These are phyloP conservation scores for Colletotrichum sojae DNA, from an alignment of 2,329 filamentous ascomycete genomes.

Conservation along the genomic window DNA sequence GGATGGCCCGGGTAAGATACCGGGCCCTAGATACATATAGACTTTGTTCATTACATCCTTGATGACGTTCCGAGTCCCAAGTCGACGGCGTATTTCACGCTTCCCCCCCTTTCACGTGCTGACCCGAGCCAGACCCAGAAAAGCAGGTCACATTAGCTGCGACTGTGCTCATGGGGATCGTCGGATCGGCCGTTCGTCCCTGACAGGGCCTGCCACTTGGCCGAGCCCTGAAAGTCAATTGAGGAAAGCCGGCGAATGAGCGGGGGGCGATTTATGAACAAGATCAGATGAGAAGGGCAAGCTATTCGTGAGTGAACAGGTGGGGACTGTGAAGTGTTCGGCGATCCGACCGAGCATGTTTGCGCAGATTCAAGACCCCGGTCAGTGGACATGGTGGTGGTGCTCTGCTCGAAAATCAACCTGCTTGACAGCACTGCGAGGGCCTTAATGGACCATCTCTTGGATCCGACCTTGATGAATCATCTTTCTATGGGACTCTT, in stretches of 20 bases:
- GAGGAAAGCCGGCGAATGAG: neutral
- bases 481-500: too few species aligned
- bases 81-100: neutral
- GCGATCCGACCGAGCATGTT: slow-evolving; percentile 13
- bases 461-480: too few species aligned
- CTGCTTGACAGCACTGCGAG: too few species aligned
- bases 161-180: slow-evolving; percentile 27
- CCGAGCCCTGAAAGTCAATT: slow-evolving; percentile 11
- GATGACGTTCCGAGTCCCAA: neutral
- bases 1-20: slow-evolving; percentile 33
- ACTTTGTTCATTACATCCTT: slow-evolving; percentile 9
- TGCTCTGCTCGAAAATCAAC: neutral
- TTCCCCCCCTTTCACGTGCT: slow-evolving; percentile 1
- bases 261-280: neutral
- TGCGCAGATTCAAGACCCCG: slow-evolving; percentile 32
- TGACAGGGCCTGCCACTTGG: slow-evolving; percentile 11
- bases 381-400: slow-evolving; percentile 19
- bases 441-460: too few species aligned
- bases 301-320: neutral
- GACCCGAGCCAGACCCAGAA: slow-evolving; percentile 14
- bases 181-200: slow-evolving; percentile 21
- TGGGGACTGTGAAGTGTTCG: neutral
- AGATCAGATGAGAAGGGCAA: neutral
- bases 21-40: slow-evolving; percentile 37
- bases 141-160: slow-evolving; percentile 32